Evolutionary conservation across 139 green algal species (phyloP).

Genomic region (Mesotaenium endlicherianum): DNA sequence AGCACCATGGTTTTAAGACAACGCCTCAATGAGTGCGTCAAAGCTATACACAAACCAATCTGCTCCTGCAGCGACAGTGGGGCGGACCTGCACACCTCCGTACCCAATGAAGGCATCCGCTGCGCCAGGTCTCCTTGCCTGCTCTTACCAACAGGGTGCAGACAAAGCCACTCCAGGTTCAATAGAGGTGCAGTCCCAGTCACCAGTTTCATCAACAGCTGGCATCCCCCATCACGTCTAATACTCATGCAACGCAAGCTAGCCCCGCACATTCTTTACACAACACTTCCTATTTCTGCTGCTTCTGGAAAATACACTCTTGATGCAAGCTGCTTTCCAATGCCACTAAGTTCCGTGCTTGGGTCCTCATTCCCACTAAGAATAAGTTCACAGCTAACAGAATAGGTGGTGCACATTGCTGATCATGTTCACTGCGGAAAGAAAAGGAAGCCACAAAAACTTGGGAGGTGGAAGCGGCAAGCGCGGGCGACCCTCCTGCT

Average conservation of each 20-base stretch:
- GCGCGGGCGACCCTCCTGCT: too few species aligned
- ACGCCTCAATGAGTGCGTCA: constrained; percentile 23
- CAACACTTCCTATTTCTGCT: not conserved
- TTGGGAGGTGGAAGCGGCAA: too few species aligned
- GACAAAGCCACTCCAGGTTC: not conserved
- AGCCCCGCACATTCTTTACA: not conserved
- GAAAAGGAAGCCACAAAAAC: too few species aligned
- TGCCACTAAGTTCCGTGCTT: too few species aligned
- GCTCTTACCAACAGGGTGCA: not conserved
- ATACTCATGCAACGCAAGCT: not conserved
- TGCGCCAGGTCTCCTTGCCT: constrained; percentile 71
- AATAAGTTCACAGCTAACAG: too few species aligned
- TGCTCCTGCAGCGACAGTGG: constrained; percentile 71
- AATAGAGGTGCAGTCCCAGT: not conserved
- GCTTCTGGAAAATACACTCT: not conserved
- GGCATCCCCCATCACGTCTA: not conserved
- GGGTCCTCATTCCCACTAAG: too few species aligned
- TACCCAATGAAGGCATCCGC: constrained; percentile 96
- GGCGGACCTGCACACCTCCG: constrained; percentile 80
- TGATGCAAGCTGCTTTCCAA: too few species aligned
- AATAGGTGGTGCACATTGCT: too few species aligned
- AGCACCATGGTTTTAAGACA: too few species aligned
- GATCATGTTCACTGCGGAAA: too few species aligned
- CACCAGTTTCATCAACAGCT: not conserved
- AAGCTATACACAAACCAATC: constrained; percentile 90